Evolutionary conservation across 192 early-diverging fungal species (phyloP).

Genomic region (Linnemannia hyalina): DNA sequence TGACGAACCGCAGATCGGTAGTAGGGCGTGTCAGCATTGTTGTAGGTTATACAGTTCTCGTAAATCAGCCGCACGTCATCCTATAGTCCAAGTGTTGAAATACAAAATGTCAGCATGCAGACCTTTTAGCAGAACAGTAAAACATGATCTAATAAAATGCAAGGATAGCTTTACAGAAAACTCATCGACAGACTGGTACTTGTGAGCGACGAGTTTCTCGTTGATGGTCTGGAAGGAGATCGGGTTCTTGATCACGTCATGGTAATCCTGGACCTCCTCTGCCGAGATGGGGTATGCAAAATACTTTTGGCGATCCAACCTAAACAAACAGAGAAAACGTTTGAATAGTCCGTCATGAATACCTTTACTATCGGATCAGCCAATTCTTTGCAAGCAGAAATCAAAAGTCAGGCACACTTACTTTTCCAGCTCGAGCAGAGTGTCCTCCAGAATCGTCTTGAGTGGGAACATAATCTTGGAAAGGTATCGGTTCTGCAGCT

Average conservation of each 20-base stretch:
- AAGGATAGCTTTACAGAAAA: conserved; percentile 56
- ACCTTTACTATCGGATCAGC: neutral
- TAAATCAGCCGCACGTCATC: conserved; percentile 79
- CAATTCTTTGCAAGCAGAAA: neutral
- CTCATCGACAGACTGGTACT: conserved; percentile 66
- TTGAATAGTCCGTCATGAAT: neutral
- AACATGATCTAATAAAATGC: neutral
- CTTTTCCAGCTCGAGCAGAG: conserved; percentile 77
- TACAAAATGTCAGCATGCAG: neutral
- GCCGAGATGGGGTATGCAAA: conserved; percentile 65
- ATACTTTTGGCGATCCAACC: conserved; percentile 54
- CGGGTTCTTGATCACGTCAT: conserved; percentile 70
- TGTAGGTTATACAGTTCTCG: conserved; percentile 82
- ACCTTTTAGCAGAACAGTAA: neutral
- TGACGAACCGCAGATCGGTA: conserved; percentile 73
- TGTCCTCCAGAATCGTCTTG: conserved; percentile 71
- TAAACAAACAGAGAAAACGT: conserved; percentile 11
- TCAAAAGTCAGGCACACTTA: conserved; percentile 42
- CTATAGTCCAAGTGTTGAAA: conserved; percentile 49
- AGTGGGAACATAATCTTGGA: conserved; percentile 80
- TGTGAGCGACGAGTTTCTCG: conserved; percentile 64
- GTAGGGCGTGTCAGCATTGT: conserved; percentile 79
- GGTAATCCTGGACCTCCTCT: conserved; percentile 64
- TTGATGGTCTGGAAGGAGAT: conserved; percentile 78
- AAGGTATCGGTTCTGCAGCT: conserved; percentile 73